A percentile compares a stretch with the other conserved stretches of the same genome.
These are phyloP conservation scores for Fusarium xylarioides DNA, from an alignment of 2,329 filamentous ascomycete species.

Conservation along the genomic window DNA sequence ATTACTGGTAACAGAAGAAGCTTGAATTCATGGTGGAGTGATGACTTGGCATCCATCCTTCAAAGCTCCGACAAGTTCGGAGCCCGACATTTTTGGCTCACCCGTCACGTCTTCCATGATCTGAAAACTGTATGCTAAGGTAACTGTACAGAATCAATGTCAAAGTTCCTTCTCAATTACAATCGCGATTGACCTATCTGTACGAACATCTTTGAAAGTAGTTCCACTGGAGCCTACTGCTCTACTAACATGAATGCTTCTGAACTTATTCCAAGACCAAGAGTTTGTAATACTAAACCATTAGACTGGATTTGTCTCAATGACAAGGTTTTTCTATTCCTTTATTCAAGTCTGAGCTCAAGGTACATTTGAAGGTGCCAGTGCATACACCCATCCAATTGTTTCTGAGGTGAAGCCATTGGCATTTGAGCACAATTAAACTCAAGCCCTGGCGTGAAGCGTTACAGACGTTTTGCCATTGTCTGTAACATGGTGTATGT, in stretches of 20 bases:
- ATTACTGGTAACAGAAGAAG: not conserved
- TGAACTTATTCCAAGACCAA: too few species aligned
- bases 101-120: not conserved
- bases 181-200: not conserved
- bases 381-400: not conserved
- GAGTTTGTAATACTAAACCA: not conserved
- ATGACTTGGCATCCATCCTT: not conserved
- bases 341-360: too few species aligned
- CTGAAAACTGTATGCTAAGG: too few species aligned
- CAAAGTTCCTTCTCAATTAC: not conserved
- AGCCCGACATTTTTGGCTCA: not conserved
- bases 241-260: not conserved
- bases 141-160: not conserved
- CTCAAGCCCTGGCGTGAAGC: not conserved
- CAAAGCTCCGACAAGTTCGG: not conserved
- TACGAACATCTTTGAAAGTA: not conserved
- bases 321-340: accelerated
- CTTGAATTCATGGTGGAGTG: not conserved
- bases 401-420: not conserved
- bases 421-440: not conserved
- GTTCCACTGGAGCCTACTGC: not conserved
- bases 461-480: not conserved
- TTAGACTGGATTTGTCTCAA: not conserved
- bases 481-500: not conserved
- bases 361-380: not conserved